Percentiles rank a stretch among this genome's conserved stretches.
phyloP scores from a whole-genome alignment of 2,329 filamentous ascomycete species.

The Fusarium mexicanum region DNA sequence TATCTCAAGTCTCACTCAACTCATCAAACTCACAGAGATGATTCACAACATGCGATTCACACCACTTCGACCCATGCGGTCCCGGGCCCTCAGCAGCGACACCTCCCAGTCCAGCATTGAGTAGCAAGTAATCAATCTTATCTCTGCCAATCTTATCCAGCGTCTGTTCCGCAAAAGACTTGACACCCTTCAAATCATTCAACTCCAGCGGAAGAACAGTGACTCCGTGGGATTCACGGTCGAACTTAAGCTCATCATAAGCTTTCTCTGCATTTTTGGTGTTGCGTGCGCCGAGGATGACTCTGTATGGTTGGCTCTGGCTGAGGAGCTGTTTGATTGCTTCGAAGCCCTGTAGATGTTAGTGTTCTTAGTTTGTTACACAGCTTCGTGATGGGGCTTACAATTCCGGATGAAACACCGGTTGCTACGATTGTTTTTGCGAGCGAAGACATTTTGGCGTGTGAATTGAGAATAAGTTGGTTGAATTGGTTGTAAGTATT shows the following conservation, averaged over 20 bases:
- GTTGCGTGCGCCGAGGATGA: conserved; percentile 63
- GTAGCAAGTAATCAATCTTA: conserved; percentile 59
- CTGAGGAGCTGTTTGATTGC: conserved; percentile 61
- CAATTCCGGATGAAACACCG: conserved; percentile 60
- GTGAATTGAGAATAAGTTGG: background rate
- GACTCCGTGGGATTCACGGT: conserved; percentile 52
- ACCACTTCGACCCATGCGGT: conserved; percentile 58
- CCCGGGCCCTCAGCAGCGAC: conserved; percentile 50
- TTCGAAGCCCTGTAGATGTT: conserved; percentile 58
- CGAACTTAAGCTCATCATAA: conserved; percentile 54
- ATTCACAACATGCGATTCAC: conserved; percentile 61
- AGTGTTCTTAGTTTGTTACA: background rate
- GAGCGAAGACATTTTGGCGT: conserved; percentile 48
- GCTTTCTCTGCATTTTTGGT: conserved; percentile 52
- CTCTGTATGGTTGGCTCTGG: conserved; percentile 55
- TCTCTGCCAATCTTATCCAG: conserved; percentile 53
- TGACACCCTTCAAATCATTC: conserved; percentile 55
- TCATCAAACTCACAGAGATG: conserved; percentile 54
- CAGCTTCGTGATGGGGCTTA: conserved; percentile 40
- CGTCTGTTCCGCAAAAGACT: conserved; percentile 56
- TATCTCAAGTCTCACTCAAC: background rate
- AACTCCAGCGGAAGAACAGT: conserved; percentile 61
- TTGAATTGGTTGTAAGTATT: background rate
- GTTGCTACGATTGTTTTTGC: conserved; percentile 62
- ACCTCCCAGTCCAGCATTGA: conserved; percentile 59